phyloP scores from a whole-genome alignment of 2,329 filamentous ascomycete species.

The Tolypocladium amazonense region DNA sequence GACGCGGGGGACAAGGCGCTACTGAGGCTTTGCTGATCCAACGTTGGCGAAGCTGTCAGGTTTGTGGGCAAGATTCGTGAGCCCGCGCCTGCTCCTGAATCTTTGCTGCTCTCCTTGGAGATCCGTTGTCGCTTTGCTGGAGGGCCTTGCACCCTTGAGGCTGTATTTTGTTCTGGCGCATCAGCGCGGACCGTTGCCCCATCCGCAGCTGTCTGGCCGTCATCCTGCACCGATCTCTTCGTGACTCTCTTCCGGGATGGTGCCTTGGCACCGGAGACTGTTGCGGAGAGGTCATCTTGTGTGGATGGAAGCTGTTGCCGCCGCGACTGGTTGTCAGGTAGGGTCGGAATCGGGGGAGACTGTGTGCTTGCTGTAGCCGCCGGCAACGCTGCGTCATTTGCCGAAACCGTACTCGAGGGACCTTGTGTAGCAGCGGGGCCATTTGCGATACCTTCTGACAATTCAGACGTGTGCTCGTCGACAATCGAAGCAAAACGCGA shows the following conservation, averaged over 20 bases:
- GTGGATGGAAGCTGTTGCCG: background rate
- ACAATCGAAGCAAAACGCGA: conserved; percentile 1
- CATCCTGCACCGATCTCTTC: conserved; percentile 1
- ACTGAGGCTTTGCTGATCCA: conserved; percentile 2
- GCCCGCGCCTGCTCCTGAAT: conserved; percentile 1
- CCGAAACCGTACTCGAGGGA: background rate
- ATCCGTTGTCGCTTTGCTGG: conserved; percentile 15
- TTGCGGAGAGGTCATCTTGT: background rate
- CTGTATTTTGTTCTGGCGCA: conserved; percentile 1
- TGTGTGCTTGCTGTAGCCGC: background rate
- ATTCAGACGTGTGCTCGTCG: background rate
- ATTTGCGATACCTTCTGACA: background rate
- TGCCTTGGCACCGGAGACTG: background rate
- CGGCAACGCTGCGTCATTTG: background rate
- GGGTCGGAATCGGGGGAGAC: background rate
- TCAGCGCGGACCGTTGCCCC: background rate
- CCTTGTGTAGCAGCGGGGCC: background rate
- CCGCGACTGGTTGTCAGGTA: background rate
- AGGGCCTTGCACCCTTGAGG: conserved; percentile 4
- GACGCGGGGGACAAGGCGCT: conserved; percentile 4
- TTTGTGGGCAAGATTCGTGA: conserved; percentile 5
- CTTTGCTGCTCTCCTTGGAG: conserved; percentile 10
- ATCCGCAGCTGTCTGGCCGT: background rate
- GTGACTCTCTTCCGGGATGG: background rate
- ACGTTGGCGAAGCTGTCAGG: conserved; percentile 5